These are phyloP conservation scores for Voacanga thouarsii DNA, from an alignment of 257 asterid species.

Conservation along the genomic window DNA sequence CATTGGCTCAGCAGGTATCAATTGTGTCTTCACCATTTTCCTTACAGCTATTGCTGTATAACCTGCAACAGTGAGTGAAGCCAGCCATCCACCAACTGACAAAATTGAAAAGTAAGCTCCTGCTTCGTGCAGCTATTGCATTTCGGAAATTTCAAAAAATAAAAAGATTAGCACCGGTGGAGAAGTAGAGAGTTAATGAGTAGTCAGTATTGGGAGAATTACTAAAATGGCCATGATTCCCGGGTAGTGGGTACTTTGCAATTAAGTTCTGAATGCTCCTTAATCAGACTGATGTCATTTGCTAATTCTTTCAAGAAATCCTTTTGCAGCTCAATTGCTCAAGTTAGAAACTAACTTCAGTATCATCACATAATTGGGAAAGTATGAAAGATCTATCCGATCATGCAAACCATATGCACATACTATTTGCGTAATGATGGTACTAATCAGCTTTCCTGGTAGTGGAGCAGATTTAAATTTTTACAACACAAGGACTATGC, in stretches of 20 bases:
- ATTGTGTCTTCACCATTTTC: slow-evolving; percentile 78
- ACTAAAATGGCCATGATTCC: not conserved
- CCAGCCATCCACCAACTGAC: slow-evolving; percentile 94
- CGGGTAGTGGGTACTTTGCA: no score
- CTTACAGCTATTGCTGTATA: slow-evolving; percentile 86
- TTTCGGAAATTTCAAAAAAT: not conserved
- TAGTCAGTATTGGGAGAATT: not conserved
- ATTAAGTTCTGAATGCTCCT: not conserved
- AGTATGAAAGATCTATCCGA: not conserved
- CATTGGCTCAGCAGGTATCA: slow-evolving; percentile 93
- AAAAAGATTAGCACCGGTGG: not conserved
- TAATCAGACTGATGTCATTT: not conserved
- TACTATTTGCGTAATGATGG: not conserved
- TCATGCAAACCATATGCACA: not conserved
- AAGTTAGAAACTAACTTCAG: not conserved
- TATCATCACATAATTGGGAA: not conserved
- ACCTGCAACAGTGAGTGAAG: slow-evolving; percentile 87
- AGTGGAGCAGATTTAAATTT: not conserved
- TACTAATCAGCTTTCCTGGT: not conserved
- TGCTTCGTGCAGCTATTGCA: not conserved
- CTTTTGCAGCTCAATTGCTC: no score
- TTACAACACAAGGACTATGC: not conserved
- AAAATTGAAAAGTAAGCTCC: not conserved
- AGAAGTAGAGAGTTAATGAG: not conserved
- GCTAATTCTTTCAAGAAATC: no score